phyloP scores from a whole-genome alignment of 1,139 yeast species.

The Suhomyces yuchorum region DNA sequence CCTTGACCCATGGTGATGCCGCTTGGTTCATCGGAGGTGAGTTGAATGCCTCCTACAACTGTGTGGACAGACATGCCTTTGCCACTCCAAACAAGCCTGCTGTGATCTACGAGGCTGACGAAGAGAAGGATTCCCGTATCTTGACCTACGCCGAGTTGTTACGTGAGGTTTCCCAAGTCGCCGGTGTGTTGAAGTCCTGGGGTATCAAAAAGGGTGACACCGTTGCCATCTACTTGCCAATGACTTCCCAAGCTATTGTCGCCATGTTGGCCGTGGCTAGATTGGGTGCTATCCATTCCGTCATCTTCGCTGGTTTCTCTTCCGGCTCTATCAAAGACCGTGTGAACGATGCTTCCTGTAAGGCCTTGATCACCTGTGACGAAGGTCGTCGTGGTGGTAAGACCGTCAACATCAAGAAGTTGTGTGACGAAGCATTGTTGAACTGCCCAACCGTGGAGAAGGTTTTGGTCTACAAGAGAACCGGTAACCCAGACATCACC shows the following conservation, averaged over 20 bases:
- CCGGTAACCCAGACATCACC: slow-evolving; percentile 66
- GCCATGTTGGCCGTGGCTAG: slow-evolving; percentile 95
- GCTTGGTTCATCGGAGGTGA: slow-evolving; percentile 96
- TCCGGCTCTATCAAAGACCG: slow-evolving; percentile 93
- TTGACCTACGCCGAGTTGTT: slow-evolving; percentile 86
- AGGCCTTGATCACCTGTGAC: slow-evolving; percentile 91
- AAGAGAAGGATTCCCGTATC: slow-evolving; percentile 69
- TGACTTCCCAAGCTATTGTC: slow-evolving; percentile 93
- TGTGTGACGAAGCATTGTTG: slow-evolving; percentile 89
- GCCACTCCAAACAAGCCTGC: slow-evolving; percentile 87
- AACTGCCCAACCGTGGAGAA: slow-evolving; percentile 79
- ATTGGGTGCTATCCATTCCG: slow-evolving; percentile 95
- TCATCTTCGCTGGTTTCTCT: slow-evolving; percentile 94
- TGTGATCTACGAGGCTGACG: slow-evolving; percentile 93
- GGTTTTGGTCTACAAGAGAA: slow-evolving; percentile 84
- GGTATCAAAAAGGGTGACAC: slow-evolving; percentile 94
- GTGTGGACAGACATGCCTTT: slow-evolving; percentile 95
- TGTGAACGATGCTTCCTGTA: slow-evolving; percentile 83
- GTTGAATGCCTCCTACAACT: slow-evolving; percentile 90
- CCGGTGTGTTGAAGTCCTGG: slow-evolving; percentile 83
- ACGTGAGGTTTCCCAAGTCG: slow-evolving; percentile 83
- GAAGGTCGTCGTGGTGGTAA: slow-evolving; percentile 97
- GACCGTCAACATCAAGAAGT: slow-evolving; percentile 84
- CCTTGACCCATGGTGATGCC: slow-evolving; percentile 74
- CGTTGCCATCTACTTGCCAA: slow-evolving; percentile 94